Percentiles rank a stretch among this genome's conserved stretches.
Conservation (phyloP, 169 alveolate genomes). For the Babesia ovis region DNA sequence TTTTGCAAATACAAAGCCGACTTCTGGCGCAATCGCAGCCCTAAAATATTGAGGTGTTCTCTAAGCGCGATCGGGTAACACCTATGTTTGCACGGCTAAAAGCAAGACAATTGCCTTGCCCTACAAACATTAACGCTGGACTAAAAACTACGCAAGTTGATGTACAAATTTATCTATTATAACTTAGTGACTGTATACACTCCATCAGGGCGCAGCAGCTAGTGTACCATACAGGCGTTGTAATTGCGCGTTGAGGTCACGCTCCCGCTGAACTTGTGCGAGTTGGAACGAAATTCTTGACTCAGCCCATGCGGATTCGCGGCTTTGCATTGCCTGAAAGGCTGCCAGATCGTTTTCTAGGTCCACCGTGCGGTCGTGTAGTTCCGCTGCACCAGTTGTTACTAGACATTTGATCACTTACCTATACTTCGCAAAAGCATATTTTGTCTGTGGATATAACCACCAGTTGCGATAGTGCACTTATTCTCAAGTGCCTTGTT, state of each 20-base stretch:
- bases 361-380: conserved; percentile 22
- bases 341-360: conserved; percentile 30
- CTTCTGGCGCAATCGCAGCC: too few species aligned
- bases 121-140: too few species aligned
- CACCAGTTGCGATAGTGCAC: conserved; percentile 62
- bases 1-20: too few species aligned
- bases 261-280: conserved; percentile 43
- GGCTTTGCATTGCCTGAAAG: conserved; percentile 16
- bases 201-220: neutral
- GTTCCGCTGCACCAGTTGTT: conserved; percentile 9
- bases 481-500: conserved; percentile 53
- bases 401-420: neutral
- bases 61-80: too few species aligned
- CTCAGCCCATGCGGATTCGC: conserved; percentile 33
- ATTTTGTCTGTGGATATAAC: conserved; percentile 42
- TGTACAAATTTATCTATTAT: too few species aligned
- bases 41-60: too few species aligned
- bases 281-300: conserved; percentile 41
- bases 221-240: conserved; percentile 40
- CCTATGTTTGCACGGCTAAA: neutral
- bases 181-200: too few species aligned
- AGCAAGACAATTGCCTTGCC: neutral
- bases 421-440: conserved; percentile 40
- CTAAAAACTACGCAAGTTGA: too few species aligned
- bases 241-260: conserved; percentile 22